phyloP scores from a whole-genome alignment of 352 stramenopile species.

The Thraustotheca clavata region DNA sequence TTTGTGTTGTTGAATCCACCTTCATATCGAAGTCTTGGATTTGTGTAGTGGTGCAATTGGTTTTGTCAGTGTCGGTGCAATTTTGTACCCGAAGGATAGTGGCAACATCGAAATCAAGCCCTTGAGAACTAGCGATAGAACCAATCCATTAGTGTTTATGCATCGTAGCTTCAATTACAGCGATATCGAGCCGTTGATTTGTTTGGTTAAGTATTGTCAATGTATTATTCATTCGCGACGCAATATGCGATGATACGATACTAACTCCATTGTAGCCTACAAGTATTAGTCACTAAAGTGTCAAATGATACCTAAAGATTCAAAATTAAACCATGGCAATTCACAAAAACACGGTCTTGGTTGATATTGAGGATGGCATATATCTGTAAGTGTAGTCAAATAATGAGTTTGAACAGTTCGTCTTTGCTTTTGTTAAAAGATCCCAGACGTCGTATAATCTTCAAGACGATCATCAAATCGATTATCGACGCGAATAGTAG shows the following conservation, averaged over 20 bases:
- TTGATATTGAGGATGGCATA: neutral
- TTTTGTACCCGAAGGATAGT: neutral
- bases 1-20: neutral
- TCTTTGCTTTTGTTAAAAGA: neutral
- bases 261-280: neutral
- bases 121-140: neutral
- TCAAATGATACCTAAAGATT: neutral
- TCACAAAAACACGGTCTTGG: neutral
- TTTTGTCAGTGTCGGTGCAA: neutral
- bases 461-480: neutral
- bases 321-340: neutral
- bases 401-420: neutral
- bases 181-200: neutral
- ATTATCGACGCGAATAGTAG: neutral
- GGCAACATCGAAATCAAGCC: neutral
- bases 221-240: neutral
- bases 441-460: neutral
- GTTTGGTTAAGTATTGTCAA: neutral
- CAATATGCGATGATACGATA: neutral
- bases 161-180: neutral
- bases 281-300: neutral
- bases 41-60: neutral
- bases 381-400: neutral
- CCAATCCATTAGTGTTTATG: neutral
- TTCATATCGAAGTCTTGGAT: neutral